Conservation (phyloP, 2,329 filamentous ascomycete species). For the Sporothrix protearum region DNA sequence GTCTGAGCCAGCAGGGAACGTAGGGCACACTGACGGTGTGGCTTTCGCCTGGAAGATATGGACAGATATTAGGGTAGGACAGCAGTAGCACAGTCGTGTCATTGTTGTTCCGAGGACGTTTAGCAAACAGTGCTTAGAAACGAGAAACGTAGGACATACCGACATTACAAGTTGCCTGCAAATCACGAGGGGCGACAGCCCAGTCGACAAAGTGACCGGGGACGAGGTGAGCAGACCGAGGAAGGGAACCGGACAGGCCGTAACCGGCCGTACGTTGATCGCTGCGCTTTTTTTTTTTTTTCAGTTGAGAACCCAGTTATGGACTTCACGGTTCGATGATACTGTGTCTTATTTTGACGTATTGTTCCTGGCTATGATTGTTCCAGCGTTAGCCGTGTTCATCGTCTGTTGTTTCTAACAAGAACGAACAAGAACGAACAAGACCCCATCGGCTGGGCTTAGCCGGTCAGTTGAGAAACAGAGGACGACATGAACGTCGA, state of each 20-base stretch:
- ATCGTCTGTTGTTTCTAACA: not conserved
- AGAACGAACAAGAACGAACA: too few relatives aligned
- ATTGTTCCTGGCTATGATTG: not conserved
- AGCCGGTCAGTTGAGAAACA: not conserved
- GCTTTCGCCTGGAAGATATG: not conserved
- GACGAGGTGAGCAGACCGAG: not conserved
- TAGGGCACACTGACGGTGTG: not conserved
- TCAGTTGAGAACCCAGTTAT: not conserved
- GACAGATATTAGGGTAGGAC: not conserved
- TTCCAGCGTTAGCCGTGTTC: not conserved
- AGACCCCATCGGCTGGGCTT: slow-evolving; percentile 4
- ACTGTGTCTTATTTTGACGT: not conserved
- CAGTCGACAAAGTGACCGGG: not conserved
- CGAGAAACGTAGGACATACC: not conserved
- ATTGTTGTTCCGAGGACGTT: not conserved
- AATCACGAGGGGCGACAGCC: not conserved
- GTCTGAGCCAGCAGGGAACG: not conserved
- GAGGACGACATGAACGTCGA: not conserved
- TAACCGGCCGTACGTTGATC: not conserved
- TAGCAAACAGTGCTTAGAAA: not conserved
- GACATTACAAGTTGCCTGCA: not conserved
- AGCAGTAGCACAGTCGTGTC: not conserved
- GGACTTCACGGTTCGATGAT: not conserved
- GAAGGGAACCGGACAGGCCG: not conserved
- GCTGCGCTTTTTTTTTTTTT: not conserved